Percentiles rank a stretch among this genome's conserved stretches.
These are phyloP conservation scores for Alternaria sp. DNA, from an alignment of 2,329 filamentous ascomycete genomes.

Conservation along the genomic window DNA sequence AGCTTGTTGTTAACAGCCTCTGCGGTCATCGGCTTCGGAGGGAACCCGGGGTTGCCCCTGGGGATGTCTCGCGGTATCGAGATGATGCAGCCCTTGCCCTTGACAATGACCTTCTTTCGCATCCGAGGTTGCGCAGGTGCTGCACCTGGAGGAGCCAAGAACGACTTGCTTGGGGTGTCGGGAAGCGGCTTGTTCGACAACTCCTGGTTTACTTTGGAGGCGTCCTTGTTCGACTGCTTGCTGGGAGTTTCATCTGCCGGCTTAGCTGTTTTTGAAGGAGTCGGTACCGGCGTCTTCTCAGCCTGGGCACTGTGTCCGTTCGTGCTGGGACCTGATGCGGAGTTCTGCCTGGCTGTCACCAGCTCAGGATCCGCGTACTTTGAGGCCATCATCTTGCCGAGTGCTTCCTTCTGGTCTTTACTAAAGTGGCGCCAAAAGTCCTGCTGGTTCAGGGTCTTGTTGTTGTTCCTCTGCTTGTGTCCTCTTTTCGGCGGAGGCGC, in stretches of 20 bases:
- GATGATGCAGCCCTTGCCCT: slow-evolving; percentile 54
- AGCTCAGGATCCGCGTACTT: slow-evolving; percentile 46
- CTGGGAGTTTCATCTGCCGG: slow-evolving; percentile 25
- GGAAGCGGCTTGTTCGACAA: slow-evolving; percentile 7
- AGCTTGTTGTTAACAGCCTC: slow-evolving; percentile 68
- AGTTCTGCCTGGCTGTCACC: slow-evolving; percentile 41
- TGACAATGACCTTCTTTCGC: slow-evolving; percentile 55
- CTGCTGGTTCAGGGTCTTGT: slow-evolving; percentile 58
- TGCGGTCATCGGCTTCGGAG: slow-evolving; percentile 52
- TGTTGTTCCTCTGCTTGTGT: slow-evolving; percentile 53
- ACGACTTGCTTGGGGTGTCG: slow-evolving; percentile 12
- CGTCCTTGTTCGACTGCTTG: slow-evolving; percentile 12
- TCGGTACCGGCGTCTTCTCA: slow-evolving; percentile 23
- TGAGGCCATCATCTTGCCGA: slow-evolving; percentile 51
- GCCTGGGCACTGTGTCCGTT: slow-evolving; percentile 24
- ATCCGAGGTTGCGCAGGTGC: slow-evolving; percentile 41
- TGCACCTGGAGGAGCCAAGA: slow-evolving; percentile 25
- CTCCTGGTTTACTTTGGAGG: slow-evolving; percentile 4
- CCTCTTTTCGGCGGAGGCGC: slow-evolving; percentile 36
- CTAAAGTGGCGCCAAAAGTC: slow-evolving; percentile 56
- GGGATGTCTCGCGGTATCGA: slow-evolving; percentile 53
- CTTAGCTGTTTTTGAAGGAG: slow-evolving; percentile 24
- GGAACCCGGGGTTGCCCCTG: slow-evolving; percentile 49
- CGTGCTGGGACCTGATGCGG: slow-evolving; percentile 20
- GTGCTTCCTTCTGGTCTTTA: slow-evolving; percentile 45